Evolutionary conservation across 1,284 basidiomycete species (phyloP), one percentile per base, ranked within the genome.

Genomic region (Trametes polyzona): DNA sequence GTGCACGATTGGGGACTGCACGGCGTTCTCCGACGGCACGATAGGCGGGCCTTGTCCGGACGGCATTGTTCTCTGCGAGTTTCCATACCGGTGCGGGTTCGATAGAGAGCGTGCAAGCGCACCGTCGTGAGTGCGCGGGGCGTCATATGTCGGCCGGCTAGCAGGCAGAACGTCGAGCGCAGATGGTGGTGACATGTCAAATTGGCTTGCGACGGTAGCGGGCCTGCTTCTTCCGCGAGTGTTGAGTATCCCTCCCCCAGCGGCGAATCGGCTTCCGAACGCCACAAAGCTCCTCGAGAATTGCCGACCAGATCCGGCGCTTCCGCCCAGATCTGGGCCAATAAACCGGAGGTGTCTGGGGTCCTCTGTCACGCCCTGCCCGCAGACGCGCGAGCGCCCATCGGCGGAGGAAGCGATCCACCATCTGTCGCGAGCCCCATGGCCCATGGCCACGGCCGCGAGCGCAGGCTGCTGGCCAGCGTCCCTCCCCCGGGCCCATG

Each of bases 251-350:
- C 40, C 44, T 59, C 59, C 55, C 35, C 46, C 19, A 29, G 52
- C 53, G 46, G 53, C 47, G 50, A 35, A 55, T 61, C 60, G 49
- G 57, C 60, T 63, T 64, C 62, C 60, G 61, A 54, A 64, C 66
- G 66, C 66, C 66, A 68, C 66, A 64, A 68, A 68, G 66, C 60
- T 63, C 49, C 58, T 63, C 57, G 50, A 63, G 61, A 59, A 64
- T 55, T 52, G 54, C 62, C 59, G 52, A 42, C 55, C 47, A 55
- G 53, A 58, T 59, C 48, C 36, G 48, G 42, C 37, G 40, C 35
- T n/a, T 29, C 24, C 26, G 23, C 14, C 33, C 24, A 46, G 58
- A 58, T 62, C 57, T 58, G 51, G 43, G 58, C 35, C 44, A 52
- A 63, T 51, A 59, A 30, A 52, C 65, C 65, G 65, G 63, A 65